A percentile compares a stretch with the other conserved stretches of the same genome.
These are phyloP conservation scores for Eimeria acervulina DNA, from an alignment of 169 alveolate genomes.

Conservation along the genomic window DNA sequence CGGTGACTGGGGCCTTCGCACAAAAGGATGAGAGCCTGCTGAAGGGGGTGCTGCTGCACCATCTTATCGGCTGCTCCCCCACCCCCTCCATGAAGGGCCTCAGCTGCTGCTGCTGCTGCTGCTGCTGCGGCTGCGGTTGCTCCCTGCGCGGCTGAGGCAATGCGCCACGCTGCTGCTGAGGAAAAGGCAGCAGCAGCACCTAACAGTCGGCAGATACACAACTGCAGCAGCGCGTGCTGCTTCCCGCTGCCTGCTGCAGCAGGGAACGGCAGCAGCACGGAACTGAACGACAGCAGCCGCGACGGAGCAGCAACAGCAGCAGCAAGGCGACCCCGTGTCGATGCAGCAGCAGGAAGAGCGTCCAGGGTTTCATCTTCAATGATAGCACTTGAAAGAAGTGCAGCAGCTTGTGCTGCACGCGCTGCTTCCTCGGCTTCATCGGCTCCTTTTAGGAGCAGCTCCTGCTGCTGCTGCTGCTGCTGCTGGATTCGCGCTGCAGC, in stretches of 20 bases:
- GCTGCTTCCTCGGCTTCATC: conserved; percentile 23
- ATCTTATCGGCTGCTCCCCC: not conserved
- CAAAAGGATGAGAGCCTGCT: conserved; percentile 2
- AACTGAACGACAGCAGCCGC: conserved; percentile 12
- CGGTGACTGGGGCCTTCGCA: conserved; percentile 51
- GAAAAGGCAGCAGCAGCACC: conserved; percentile 52
- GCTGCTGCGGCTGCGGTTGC: conserved; percentile 36
- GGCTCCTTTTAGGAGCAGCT: not conserved
- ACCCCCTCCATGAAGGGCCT: not conserved
- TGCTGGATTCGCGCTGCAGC: conserved; percentile 39
- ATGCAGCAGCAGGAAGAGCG: conserved; percentile 30
- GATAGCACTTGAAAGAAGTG: conserved; percentile 37
- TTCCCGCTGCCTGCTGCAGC: conserved; percentile 2
- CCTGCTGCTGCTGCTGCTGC: conserved; percentile 46
- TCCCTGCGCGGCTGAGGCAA: conserved; percentile 32
- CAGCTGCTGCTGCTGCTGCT: conserved; percentile 65
- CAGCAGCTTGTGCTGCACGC: conserved; percentile 58
- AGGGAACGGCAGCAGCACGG: conserved; percentile 30
- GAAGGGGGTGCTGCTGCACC: conserved; percentile 49
- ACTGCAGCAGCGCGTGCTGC: conserved; percentile 53
- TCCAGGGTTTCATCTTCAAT: conserved; percentile 16
- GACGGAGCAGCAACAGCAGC: conserved; percentile 51
- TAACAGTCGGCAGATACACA: conserved; percentile 49
- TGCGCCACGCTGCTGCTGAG: conserved; percentile 65
- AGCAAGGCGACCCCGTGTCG: conserved; percentile 46